Percentiles rank a stretch among this genome's conserved stretches.
These are phyloP conservation scores for Tetraselmis striata DNA, from an alignment of 139 green algal genomes.

Conservation along the genomic window DNA sequence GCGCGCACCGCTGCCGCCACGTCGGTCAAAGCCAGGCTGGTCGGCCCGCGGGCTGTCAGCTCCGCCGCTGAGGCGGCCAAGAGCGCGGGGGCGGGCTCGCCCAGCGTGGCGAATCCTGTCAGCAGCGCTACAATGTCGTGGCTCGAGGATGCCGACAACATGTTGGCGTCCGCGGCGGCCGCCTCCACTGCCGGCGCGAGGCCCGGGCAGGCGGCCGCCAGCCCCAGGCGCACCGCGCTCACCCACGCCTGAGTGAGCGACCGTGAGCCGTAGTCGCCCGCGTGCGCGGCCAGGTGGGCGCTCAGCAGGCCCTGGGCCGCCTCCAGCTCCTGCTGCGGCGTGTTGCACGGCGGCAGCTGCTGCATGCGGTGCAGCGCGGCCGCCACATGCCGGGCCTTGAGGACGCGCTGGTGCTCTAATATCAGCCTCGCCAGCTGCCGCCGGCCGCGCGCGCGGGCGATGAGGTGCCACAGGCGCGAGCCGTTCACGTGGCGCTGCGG, in stretches of 20 bases:
- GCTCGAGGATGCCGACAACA: background rate
- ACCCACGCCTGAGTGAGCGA: background rate
- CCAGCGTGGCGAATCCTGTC: background rate
- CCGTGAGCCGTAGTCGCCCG: background rate
- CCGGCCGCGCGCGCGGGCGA: background rate
- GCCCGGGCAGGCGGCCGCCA: too few relatives aligned
- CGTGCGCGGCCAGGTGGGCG: background rate
- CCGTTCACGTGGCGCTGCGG: background rate
- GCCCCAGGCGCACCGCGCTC: background rate
- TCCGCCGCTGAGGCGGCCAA: background rate
- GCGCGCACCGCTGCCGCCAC: background rate
- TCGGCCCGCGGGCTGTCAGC: background rate
- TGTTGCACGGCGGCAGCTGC: background rate
- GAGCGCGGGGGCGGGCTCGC: background rate
- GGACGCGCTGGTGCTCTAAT: background rate
- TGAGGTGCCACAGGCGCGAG: background rate
- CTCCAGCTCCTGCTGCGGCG: background rate
- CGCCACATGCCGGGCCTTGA: background rate
- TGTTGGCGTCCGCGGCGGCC: background rate
- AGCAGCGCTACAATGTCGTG: background rate
- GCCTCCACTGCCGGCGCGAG: background rate
- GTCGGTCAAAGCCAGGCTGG: background rate
- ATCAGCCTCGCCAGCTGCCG: background rate
- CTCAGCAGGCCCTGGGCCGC: background rate
- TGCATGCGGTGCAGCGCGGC: background rate